A percentile compares a stretch with the other conserved stretches of the same genome.
Evolutionary conservation across 768 basidiomycete genomes (phyloP).

Genomic region (Russula dissimulans): DNA sequence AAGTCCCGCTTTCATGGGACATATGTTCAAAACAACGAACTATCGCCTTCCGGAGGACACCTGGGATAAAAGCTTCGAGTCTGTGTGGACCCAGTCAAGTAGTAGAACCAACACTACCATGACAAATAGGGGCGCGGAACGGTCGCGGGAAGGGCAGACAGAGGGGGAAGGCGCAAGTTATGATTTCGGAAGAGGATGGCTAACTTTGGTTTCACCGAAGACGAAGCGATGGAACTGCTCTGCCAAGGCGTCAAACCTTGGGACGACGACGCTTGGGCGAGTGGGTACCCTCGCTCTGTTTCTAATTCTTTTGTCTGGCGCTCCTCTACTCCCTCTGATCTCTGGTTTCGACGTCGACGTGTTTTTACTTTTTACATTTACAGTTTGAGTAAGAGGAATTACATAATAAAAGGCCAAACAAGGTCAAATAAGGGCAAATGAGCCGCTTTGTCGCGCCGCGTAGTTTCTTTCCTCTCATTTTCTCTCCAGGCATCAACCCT

Average conservation of each 20-base stretch:
- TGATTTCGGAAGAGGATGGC: slow-evolving; percentile 12
- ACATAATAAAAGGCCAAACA: too few relatives aligned
- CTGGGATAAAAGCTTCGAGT: too few relatives aligned
- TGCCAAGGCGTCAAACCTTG: slow-evolving; percentile 36
- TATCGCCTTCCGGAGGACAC: neutral
- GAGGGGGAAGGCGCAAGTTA: neutral
- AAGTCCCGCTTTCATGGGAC: neutral
- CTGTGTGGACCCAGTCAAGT: too few relatives aligned
- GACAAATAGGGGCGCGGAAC: neutral
- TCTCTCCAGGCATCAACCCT: neutral
- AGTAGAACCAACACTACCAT: too few relatives aligned
- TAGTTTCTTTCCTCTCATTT: neutral
- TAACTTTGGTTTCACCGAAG: slow-evolving; percentile 30
- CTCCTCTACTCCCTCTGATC: too few relatives aligned
- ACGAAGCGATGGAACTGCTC: slow-evolving; percentile 29
- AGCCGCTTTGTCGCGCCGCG: neutral
- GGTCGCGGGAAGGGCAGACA: neutral
- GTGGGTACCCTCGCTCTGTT: slow-evolving; percentile 5
- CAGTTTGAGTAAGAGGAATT: too few relatives aligned
- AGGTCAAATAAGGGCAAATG: neutral
- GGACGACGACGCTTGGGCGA: slow-evolving; percentile 36
- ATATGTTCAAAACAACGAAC: neutral
- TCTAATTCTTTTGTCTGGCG: too few relatives aligned
- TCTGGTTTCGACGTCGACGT: too few relatives aligned
- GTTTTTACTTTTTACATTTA: too few relatives aligned